These are phyloP conservation scores for Agrocybe pediades DNA, from an alignment of 768 basidiomycete species.

Conservation along the genomic window DNA sequence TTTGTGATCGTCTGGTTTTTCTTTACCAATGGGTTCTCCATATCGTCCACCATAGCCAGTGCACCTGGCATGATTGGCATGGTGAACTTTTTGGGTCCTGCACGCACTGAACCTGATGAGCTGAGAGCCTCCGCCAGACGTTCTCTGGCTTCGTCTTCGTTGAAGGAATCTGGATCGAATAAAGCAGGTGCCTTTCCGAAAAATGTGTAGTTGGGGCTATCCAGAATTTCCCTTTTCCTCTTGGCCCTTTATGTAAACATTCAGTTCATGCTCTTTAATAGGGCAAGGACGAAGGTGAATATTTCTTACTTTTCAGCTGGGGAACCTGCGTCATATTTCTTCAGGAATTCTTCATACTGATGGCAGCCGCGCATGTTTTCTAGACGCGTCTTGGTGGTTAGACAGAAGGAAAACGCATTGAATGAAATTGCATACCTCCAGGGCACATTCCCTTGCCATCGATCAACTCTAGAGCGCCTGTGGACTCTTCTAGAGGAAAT, in stretches of 20 bases:
- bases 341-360: constrained; percentile 21
- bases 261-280: not conserved
- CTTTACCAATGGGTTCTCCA: constrained; percentile 12
- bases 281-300: not conserved
- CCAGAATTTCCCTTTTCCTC: constrained; percentile 30
- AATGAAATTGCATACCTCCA: constrained; percentile 16
- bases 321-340: constrained; percentile 17
- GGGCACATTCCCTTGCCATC: constrained; percentile 28
- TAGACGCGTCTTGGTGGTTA: not conserved
- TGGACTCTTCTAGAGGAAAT: constrained; percentile 24
- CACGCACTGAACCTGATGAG: constrained; percentile 26
- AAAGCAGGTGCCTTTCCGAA: constrained; percentile 25
- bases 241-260: constrained; percentile 10
- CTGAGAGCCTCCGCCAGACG: constrained; percentile 24
- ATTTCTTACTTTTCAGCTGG: constrained; percentile 12
- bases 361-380: constrained; percentile 28
- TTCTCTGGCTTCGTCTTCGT: constrained; percentile 20
- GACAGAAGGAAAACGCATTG: not conserved
- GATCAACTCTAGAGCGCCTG: constrained; percentile 26
- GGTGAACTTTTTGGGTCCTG: constrained; percentile 25
- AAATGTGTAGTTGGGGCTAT: constrained; percentile 27
- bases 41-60: constrained; percentile 5
- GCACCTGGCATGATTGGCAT: constrained; percentile 19
- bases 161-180: constrained; percentile 25
- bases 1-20: constrained; percentile 17